Base-by-base conservation (phyloP, 2,329 filamentous ascomycete species). In the Albifimbria verrucaria region DNA sequence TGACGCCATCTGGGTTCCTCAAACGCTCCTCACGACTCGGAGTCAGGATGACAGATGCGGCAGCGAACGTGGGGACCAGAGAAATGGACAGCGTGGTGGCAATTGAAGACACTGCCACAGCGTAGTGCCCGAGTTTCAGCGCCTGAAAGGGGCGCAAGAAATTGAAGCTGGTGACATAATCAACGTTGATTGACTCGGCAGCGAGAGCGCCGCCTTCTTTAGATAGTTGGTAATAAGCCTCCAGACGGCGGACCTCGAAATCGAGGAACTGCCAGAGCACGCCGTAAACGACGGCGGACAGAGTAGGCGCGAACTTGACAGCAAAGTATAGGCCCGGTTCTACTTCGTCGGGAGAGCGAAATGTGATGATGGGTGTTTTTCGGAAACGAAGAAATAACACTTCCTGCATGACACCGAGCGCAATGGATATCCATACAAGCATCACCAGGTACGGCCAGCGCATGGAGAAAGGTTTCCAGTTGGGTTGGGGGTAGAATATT, bases 101-200 rank as follows among this genome's bases (percentile, higher is more conserved):
- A 6, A 88, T 58, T 0, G 86, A 88, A 1, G 85, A 89, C 15
- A 86, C 72, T 1, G 81, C 80, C 6, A 91, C 87, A 1, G 87
- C 86, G 63, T 85, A 88, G 60, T 91, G 88, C 44, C 77, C 77
- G 57, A 82, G 78, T 55, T 74, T 75, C 3, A 89, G 62, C 1
- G 87, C 87, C 45, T 79, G 76, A 4, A 90, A 67, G 0, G 88
- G 88, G 2, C 86, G 78, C 39, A 87, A 68, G 61, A 88, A 83
- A 61, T 79, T 85, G 70, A 87, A 81, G 59, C 83, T 79, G 5
- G 87, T 89, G 44, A 89, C 77, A 55, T 91, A 91, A 66, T 90
- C 86, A 55, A 89, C 86, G 57, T 90, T 90, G 62, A 91, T 80
- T 0, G 85, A 88, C 63, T 84, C 80, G 39, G 79, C 80, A 0